Evolutionary conservation across 352 stramenopile genomes (phyloP), one percentile per base, ranked within the genome.

Genomic region (Phytopythium kandeliae): DNA sequence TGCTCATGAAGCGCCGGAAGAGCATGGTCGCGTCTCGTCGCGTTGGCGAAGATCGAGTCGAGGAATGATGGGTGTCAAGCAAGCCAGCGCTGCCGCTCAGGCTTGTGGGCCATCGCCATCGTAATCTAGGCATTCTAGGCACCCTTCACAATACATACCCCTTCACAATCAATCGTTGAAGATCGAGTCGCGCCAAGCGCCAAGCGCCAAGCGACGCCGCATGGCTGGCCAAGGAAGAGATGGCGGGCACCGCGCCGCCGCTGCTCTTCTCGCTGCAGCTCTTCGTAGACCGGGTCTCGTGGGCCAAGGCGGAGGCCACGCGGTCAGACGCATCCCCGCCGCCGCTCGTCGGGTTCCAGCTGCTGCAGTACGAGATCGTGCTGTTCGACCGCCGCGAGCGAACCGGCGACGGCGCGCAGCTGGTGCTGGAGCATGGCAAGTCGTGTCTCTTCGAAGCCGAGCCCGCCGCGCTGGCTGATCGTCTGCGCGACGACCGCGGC

Each of bases 331-430:
- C 54, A 17, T 2, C 12, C 30, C 41, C 2, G 28, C 28, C 54
- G n/a, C 41, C 71, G 3, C 33, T 79, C 1, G 17, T 78, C 17
- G 71, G 60, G 21, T 83, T 83, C 35, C 71, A 79, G 51, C 53
- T 83, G 38, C 42, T 79, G 9, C 66, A 78, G 52, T 74, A 68
- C 43, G 71, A 83, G 38, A 75, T 83, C 41, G 64, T 83, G 36
- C 31, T 79, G 31, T 75, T 83, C 19, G 69, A 78, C 12, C 43
- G n/a, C 3, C 47, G 34, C 47, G 16, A 49, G 11, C 4, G 28
- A 31, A 31, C 28, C 28, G 28, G 28, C 34, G 1, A 26, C 57
- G 33, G 9, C 48, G 17, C 9, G 19, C 22, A 12, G 21, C 6
- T 53, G 11, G 22, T 17, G 25, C 46, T 71, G 8, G 33, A 57